phyloP scores from a whole-genome alignment of 1,284 basidiomycete genomes.

The Sphaerobolus stellatus region DNA sequence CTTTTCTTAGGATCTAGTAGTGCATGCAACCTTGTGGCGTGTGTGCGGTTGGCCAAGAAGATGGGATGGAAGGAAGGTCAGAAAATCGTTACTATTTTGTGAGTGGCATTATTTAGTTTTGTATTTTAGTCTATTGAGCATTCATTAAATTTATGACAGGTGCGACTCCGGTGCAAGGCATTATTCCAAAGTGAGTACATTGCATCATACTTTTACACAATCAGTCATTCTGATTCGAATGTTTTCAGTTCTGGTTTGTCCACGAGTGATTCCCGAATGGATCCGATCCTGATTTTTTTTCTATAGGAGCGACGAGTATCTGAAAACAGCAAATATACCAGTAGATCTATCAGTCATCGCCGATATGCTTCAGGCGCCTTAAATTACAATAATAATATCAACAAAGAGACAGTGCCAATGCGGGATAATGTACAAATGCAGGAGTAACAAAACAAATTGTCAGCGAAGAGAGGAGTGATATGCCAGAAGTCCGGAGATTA shows the following conservation, averaged over 20 bases:
- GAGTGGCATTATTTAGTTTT: constrained; percentile 27
- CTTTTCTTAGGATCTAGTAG: constrained; percentile 95
- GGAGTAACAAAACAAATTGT: too few species aligned
- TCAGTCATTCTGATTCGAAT: not conserved
- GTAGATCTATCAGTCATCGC: constrained; percentile 55
- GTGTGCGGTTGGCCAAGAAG: constrained; percentile 73
- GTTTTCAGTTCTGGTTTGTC: constrained; percentile 9
- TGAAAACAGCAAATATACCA: constrained; percentile 59
- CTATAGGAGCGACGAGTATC: constrained; percentile 78
- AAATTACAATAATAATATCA: too few species aligned
- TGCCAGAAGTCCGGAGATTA: too few species aligned
- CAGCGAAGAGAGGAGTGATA: too few species aligned
- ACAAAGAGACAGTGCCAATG: too few species aligned
- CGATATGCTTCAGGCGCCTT: too few species aligned
- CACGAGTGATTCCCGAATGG: not conserved
- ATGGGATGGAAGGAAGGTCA: constrained; percentile 67
- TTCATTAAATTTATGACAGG: constrained; percentile 34
- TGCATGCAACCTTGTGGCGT: constrained; percentile 93
- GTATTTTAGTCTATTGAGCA: not conserved
- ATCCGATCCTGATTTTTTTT: not conserved
- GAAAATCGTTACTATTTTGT: constrained; percentile 84
- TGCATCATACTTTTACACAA: not conserved
- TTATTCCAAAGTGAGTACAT: constrained; percentile 76
- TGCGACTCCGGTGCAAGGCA: constrained; percentile 85
- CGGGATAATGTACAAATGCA: too few species aligned